Base-by-base conservation (phyloP, 495 filamentous ascomycete genomes). In the Xylaria palmicola region DNA sequence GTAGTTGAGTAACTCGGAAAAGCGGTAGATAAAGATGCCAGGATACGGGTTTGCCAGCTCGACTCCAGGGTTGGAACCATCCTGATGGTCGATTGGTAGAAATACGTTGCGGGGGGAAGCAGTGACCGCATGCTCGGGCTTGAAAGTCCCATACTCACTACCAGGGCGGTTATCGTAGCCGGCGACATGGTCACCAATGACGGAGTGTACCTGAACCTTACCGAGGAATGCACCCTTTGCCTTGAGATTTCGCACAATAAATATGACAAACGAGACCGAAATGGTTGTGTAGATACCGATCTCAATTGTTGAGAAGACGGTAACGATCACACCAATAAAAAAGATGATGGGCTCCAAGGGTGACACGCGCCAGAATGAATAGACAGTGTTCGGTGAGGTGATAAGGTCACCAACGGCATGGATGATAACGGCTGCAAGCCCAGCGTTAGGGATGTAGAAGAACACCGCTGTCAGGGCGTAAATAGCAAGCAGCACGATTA, bases 11-110 rank as follows among this genome's bases (percentile, higher is more conserved):
- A 93, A 92, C 78, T 98, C 94, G 4, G 91, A 88, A 77, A 98
- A 98, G 40, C 94, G 86, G 77, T 97, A 98, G 72, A 98, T 97
- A 79, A 98, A 98, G 66, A 98, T 86, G 59, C 94, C 94, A 0
- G 94, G 93, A 68, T 92, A 92, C 6, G 94, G 94, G 62, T 83
- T 86, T 59, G 88, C 77, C 8, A 96, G 77, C 3, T 90, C 83
- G 57, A 98, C 79, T 19, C 89, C 81, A 1, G 95, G 94, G 72
- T 98, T 98, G 13, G 90, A 92, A 47, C 94, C 94, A 70, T 98
- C 94, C 19, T 80, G 77, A 69, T 93, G 92, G 62, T 90, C 88
- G 62, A 97, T 81, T 5, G 94, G 94, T n/a, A 98, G 79, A 81
- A 93, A 98, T 41, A 97, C 85, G 44, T 91, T 90, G 12, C 92